Evolutionary conservation across 1,284 basidiomycete genomes (phyloP).

Genomic region (Rhizoctonia solani): DNA sequence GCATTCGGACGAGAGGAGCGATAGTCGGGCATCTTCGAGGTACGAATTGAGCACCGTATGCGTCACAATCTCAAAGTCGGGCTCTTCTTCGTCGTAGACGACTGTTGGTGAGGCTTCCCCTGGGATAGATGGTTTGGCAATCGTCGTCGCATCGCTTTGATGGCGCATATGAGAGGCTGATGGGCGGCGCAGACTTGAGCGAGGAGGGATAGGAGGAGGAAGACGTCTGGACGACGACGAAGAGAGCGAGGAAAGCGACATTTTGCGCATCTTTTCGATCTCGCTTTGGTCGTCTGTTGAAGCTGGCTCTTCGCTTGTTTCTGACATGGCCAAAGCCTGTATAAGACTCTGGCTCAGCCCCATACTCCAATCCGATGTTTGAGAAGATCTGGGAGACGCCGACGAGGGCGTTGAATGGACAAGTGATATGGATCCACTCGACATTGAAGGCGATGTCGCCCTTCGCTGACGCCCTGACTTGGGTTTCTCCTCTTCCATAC

Average conservation of each 20-base stretch:
- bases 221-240: constrained; percentile 15
- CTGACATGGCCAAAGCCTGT: background rate
- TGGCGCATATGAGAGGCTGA: background rate
- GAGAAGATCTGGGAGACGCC: constrained; percentile 16
- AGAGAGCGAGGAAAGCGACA: constrained; percentile 26
- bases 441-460: constrained; percentile 23
- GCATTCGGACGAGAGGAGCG: background rate
- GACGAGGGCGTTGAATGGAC: constrained; percentile 6
- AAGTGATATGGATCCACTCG: constrained; percentile 8
- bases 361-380: constrained; percentile 30
- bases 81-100: constrained; percentile 24
- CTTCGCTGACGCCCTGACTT: background rate
- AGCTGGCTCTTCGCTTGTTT: background rate
- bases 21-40: constrained; percentile 8
- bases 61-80: constrained; percentile 30
- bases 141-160: too few relatives aligned
- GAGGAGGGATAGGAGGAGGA: constrained; percentile 18
- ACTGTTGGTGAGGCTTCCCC: background rate
- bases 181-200: constrained; percentile 11
- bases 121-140: too few relatives aligned
- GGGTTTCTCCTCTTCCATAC: background rate
- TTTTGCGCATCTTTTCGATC: constrained; percentile 22
- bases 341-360: constrained; percentile 8
- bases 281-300: constrained; percentile 15
- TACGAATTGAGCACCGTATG: constrained; percentile 14